Evolutionary conservation across 2,329 filamentous ascomycete species (phyloP), one percentile per base, ranked within the genome.

Genomic region (Colletotrichum sp.): DNA sequence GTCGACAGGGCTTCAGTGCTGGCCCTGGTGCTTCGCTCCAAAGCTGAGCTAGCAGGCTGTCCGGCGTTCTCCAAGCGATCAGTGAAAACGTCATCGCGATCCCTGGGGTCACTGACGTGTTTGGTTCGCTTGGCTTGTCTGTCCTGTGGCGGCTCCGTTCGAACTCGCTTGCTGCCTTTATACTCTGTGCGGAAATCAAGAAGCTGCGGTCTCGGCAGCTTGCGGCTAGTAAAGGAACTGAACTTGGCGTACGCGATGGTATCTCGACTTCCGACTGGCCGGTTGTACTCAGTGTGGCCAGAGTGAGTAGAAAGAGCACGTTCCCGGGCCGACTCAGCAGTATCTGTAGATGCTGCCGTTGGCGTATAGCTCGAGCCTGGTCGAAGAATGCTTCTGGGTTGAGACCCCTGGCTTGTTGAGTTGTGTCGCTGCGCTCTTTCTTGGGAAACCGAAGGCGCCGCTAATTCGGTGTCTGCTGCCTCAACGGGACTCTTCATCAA

Each of bases 401-500:
- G 28, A 32, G 39, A 32, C 21, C 18, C 57, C 32, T 68, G 70
- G 24, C n/a, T 36, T 32, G 39, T 39, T 10, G 44, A 39, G 10
- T 52, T 64, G n/a, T 34, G 59, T 21, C 73, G 55, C 21, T 64
- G 39, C 16, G n/a, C 13, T 30, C 62, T 73, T 32, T 68, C 57
- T 59, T 73, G 55, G 8, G 44, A 59, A 6, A 65, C 57, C 15
- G 71, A 74, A 30, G 71, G 65, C 30, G 36, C 16, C 21, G 18
- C 26, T 59, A 57, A 13, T 26, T 18, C 3, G 36, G 16, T 28
- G 18, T 16, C 5, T 26, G 59, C 28, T 15, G 73, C 74, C 28
- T 59, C 57, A 10, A 76, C 18, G 32, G 74, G 74, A 60, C 64
- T 76, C 18, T 49, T 59, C 15, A 76, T 59, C 10, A 76, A 49